Percentiles rank a stretch among this genome's conserved stretches.
These are phyloP conservation scores for Penicillium macrosclerotiorum DNA, from an alignment of 495 filamentous ascomycete genomes.

Conservation along the genomic window DNA sequence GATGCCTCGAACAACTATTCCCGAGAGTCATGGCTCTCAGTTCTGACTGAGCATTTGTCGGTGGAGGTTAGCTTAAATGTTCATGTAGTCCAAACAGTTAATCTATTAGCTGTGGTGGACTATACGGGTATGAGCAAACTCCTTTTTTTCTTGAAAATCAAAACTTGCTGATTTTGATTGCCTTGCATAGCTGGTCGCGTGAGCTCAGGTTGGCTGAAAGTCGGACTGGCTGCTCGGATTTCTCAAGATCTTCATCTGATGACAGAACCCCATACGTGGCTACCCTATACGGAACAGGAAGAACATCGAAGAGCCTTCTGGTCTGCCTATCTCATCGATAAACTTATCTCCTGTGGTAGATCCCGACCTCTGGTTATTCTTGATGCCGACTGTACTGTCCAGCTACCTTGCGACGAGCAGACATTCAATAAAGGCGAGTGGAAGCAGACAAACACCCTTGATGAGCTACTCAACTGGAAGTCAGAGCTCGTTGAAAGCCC, in stretches of 20 bases:
- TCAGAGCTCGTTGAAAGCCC: conserved; percentile 13
- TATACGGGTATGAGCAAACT: conserved; percentile 20
- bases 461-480: conserved; percentile 22
- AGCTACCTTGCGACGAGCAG: conserved; percentile 29
- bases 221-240: conserved; percentile 30
- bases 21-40: conserved; percentile 27
- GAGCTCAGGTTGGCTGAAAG: conserved; percentile 29
- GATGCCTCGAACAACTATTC: conserved; percentile 24
- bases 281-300: conserved; percentile 28
- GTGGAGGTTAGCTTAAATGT: conserved; percentile 22
- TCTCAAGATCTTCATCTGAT: conserved; percentile 30
- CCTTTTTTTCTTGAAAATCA: not conserved
- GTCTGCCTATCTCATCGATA: conserved; percentile 31
- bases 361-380: conserved; percentile 24
- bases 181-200: conserved; percentile 22
- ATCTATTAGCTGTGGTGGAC: conserved; percentile 26
- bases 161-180: not conserved
- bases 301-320: conserved; percentile 31
- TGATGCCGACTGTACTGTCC: conserved; percentile 28
- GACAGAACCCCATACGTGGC: conserved; percentile 19
- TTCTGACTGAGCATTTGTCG: conserved; percentile 26
- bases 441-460: conserved; percentile 23
- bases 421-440: conserved; percentile 16
- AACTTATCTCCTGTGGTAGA: conserved; percentile 29
- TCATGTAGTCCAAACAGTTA: conserved; percentile 27